Conservation (phyloP, 768 basidiomycete genomes). For the Kwoniella sp. region DNA sequence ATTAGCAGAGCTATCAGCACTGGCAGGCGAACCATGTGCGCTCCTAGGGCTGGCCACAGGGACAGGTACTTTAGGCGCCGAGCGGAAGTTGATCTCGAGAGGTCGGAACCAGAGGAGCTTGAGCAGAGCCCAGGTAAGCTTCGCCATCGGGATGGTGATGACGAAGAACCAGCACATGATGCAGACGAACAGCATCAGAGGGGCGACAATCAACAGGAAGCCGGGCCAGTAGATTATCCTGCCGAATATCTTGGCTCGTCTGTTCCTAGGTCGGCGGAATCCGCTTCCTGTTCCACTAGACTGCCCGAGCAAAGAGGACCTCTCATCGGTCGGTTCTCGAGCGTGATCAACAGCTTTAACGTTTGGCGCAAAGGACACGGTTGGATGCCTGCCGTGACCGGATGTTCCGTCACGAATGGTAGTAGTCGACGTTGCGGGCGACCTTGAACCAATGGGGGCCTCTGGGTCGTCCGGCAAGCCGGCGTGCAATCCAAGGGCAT, state of each 20-base stretch:
- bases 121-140: constrained; percentile 90
- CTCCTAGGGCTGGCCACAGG: constrained; percentile 27
- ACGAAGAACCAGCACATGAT: constrained; percentile 91
- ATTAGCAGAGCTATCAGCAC: constrained; percentile 14
- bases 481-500: constrained; percentile 1
- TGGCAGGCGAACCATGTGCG: constrained; percentile 22
- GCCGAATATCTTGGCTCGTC: constrained; percentile 55
- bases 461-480: constrained; percentile 47
- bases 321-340: constrained; percentile 20
- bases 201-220: constrained; percentile 74
- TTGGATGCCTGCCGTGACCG: constrained; percentile 24
- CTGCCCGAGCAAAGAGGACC: constrained; percentile 25
- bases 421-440: constrained; percentile 8
- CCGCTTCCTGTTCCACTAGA: constrained; percentile 1
- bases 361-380: constrained; percentile 48
- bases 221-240: constrained; percentile 75
- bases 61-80: constrained; percentile 67
- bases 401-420: constrained; percentile 14
- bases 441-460: background rate
- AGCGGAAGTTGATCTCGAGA: constrained; percentile 82
- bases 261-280: constrained; percentile 39
- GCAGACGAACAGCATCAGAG: constrained; percentile 81
- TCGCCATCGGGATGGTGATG: constrained; percentile 96
- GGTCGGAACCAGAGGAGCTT: constrained; percentile 74
- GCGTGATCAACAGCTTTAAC: constrained; percentile 22